Conservation (phyloP, 2,329 filamentous ascomycete species). For the Chaetomiaceae sp. region DNA sequence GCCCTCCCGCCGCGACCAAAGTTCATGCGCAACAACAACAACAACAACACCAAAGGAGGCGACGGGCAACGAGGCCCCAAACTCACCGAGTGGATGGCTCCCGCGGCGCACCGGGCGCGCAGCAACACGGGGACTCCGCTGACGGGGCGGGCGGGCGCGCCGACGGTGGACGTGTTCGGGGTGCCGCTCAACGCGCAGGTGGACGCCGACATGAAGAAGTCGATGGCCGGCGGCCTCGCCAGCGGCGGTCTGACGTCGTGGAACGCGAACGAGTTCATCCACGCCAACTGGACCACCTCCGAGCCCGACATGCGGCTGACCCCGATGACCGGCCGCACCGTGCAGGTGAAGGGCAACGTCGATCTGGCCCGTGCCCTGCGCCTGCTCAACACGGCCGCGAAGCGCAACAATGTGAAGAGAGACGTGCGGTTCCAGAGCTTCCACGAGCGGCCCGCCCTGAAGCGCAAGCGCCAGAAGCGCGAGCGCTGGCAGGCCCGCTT, state of each 20-base stretch:
- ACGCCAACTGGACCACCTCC: constrained; percentile 22
- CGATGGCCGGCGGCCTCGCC: neutral
- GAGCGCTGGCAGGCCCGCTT: constrained; percentile 67
- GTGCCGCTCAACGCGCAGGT: no score
- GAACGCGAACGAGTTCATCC: constrained; percentile 9
- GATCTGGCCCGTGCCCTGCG: constrained; percentile 44
- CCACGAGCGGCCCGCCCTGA: constrained; percentile 71
- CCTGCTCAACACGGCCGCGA: constrained; percentile 34
- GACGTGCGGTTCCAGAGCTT: constrained; percentile 59
- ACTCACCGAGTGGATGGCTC: no score
- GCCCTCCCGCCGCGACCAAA: no score
- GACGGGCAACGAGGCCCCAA: no score
- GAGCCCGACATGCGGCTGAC: constrained; percentile 34
- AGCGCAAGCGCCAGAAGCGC: constrained; percentile 68
- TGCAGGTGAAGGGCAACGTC: constrained; percentile 38
- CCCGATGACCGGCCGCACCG: constrained; percentile 41
- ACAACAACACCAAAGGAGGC: no score
- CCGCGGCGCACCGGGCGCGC: no score
- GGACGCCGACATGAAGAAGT: constrained; percentile 8
- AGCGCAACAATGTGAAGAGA: constrained; percentile 51
- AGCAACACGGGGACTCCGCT: no score
- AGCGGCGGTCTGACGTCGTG: neutral
- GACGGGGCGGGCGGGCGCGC: no score
- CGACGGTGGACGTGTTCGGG: no score
- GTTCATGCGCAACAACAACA: no score